Conservation (phyloP, 176 grass and related monocot species). For the Rhynchospora tenuis region DNA sequence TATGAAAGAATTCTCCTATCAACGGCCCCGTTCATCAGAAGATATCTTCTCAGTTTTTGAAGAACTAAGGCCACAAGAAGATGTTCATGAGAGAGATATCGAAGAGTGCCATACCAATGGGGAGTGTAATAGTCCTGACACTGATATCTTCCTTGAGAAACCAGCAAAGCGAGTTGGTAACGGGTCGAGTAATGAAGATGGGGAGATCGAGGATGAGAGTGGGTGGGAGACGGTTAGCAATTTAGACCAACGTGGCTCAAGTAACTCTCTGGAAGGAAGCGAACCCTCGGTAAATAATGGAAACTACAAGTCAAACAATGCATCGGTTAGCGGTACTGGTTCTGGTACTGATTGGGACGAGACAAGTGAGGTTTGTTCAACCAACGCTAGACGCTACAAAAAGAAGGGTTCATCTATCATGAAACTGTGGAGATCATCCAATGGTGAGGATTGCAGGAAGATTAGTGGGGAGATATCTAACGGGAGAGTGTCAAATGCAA, state of each 20-base stretch:
- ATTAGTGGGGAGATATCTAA: slow-evolving; percentile 35
- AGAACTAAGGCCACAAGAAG: slow-evolving; percentile 51
- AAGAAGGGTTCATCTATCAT: slow-evolving; percentile 38
- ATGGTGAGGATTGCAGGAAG: slow-evolving; percentile 31
- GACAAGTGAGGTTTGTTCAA: slow-evolving; percentile 56
- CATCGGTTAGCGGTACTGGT: slow-evolving; percentile 40
- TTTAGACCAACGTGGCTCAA: slow-evolving; percentile 50
- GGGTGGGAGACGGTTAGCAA: slow-evolving; percentile 78
- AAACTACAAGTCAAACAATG: slow-evolving; percentile 30
- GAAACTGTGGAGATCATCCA: slow-evolving; percentile 72
- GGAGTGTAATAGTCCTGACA: slow-evolving; percentile 35
- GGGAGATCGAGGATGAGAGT: slow-evolving; percentile 52
- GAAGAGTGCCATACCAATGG: slow-evolving; percentile 47
- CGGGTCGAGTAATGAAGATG: slow-evolving; percentile 8
- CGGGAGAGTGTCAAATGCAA: slow-evolving; percentile 31
- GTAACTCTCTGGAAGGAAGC: slow-evolving; percentile 56
- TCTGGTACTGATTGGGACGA: slow-evolving; percentile 63
- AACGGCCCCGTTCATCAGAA: slow-evolving; percentile 39
- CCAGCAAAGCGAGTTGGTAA: slow-evolving; percentile 24
- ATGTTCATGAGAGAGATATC: slow-evolving; percentile 43
- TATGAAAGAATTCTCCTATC: slow-evolving; percentile 45
- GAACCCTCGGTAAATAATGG: slow-evolving; percentile 49
- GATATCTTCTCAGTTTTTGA: slow-evolving; percentile 67
- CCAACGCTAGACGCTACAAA: slow-evolving; percentile 23
- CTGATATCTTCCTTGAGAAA: slow-evolving; percentile 43